A percentile compares a stretch with the other conserved stretches of the same genome.
Evolutionary conservation across 768 basidiomycete species (phyloP).

Genomic region (Lactarius deliciosus): DNA sequence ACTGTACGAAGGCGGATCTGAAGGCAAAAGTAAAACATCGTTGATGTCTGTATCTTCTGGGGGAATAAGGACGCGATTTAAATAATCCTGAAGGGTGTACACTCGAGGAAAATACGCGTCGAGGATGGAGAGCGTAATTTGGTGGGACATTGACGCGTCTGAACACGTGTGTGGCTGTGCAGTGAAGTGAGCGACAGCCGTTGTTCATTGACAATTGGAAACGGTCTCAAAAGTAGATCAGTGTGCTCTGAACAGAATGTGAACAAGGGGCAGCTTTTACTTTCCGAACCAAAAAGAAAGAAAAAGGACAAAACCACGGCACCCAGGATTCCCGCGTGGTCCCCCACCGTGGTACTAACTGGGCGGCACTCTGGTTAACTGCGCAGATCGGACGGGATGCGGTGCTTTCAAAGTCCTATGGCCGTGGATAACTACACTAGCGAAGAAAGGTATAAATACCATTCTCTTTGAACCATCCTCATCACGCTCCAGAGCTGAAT

Average conservation of each 20-base stretch:
- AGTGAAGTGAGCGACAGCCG: too few species aligned
- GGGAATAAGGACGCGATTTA: constrained; percentile 2
- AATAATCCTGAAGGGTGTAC: constrained; percentile 18
- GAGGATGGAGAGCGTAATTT: constrained; percentile 24
- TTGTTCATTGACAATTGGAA: too few species aligned
- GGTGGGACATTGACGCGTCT: constrained; percentile 19
- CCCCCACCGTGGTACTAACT: constrained; percentile 67
- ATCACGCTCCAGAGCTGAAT: background rate
- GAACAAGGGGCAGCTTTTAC: background rate
- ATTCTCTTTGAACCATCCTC: background rate
- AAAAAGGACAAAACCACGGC: constrained; percentile 43
- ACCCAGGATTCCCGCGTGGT: constrained; percentile 51
- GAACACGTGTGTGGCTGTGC: background rate
- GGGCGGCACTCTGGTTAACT: constrained; percentile 62
- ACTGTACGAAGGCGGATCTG: constrained; percentile 12
- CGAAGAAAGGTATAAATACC: background rate
- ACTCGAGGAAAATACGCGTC: constrained; percentile 21
- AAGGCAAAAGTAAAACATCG: constrained; percentile 14
- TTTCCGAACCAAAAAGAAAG: background rate
- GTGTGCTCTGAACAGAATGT: too few species aligned
- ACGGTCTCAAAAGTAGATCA: too few species aligned
- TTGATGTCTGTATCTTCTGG: constrained; percentile 1
- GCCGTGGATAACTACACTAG: constrained; percentile 30
- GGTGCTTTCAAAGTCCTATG: constrained; percentile 46
- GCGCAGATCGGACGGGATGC: constrained; percentile 62